Evolutionary conservation across 768 basidiomycete species (phyloP).

Genomic region (Daedaleopsis sinensis): DNA sequence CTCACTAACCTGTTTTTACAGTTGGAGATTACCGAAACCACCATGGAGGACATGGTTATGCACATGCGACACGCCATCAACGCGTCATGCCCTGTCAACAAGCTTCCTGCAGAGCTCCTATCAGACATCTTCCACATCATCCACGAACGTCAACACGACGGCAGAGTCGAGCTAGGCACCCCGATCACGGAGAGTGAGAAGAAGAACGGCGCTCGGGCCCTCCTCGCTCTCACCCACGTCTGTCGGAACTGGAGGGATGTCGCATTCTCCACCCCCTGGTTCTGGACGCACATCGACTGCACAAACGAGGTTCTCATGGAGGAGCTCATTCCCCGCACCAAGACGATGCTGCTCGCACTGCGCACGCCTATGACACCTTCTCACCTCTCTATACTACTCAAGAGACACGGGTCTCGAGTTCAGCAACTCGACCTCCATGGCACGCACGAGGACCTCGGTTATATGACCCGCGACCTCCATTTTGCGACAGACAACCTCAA

Average conservation of each 20-base stretch:
- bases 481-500: too few relatives aligned
- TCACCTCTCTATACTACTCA: too few relatives aligned
- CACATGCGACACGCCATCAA: background rate
- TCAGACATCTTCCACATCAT: background rate
- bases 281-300: conserved; percentile 18
- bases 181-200: background rate
- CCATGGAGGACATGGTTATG: background rate
- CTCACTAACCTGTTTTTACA: background rate
- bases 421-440: too few relatives aligned
- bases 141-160: too few relatives aligned
- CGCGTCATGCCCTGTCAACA: background rate
- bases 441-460: too few relatives aligned
- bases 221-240: conserved; percentile 13
- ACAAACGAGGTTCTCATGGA: background rate
- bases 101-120: background rate
- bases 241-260: conserved; percentile 15
- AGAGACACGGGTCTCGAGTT: too few relatives aligned
- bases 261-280: conserved; percentile 6
- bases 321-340: background rate
- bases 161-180: too few relatives aligned
- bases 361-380: background rate
- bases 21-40: background rate
- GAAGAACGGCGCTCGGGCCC: background rate
- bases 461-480: too few relatives aligned
- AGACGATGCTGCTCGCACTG: background rate